phyloP scores from a whole-genome alignment of 805 yeast genomes.

The Ogataea degrootiae region DNA sequence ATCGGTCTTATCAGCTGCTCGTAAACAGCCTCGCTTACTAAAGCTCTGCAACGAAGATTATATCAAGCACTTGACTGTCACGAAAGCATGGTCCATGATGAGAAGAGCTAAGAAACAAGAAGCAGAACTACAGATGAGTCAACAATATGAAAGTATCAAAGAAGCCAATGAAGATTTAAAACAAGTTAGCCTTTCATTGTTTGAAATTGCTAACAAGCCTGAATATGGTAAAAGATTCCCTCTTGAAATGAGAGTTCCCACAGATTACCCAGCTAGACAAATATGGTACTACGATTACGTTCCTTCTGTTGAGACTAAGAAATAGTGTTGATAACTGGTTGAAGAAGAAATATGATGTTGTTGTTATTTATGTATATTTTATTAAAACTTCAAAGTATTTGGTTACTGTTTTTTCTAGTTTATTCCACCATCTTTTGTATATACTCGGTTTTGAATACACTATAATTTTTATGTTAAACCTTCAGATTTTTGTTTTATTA shows the following conservation, averaged over 20 bases:
- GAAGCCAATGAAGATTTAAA: slow-evolving; percentile 72
- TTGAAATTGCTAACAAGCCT: slow-evolving; percentile 52
- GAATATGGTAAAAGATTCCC: slow-evolving; percentile 67
- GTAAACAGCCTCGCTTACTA: slow-evolving; percentile 81
- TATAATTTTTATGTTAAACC: too few relatives aligned
- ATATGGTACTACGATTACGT: slow-evolving; percentile 67
- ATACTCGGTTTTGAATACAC: too few relatives aligned
- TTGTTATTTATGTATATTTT: background rate
- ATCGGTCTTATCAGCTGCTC: slow-evolving; percentile 78
- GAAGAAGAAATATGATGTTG: background rate
- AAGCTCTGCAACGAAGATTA: slow-evolving; percentile 76
- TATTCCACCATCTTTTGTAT: too few relatives aligned
- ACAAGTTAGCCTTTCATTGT: slow-evolving; percentile 47
- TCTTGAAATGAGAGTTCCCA: slow-evolving; percentile 80
- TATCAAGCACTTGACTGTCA: slow-evolving; percentile 77
- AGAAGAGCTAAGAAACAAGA: slow-evolving; percentile 47
- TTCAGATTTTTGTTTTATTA: too few relatives aligned
- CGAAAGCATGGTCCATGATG: slow-evolving; percentile 72
- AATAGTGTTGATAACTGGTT: slow-evolving; percentile 1
- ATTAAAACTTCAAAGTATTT: too few relatives aligned
- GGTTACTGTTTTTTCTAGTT: too few relatives aligned
- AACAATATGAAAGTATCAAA: slow-evolving; percentile 62
- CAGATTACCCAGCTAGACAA: slow-evolving; percentile 79
- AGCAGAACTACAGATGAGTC: slow-evolving; percentile 38
- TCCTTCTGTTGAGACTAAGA: slow-evolving; percentile 18